phyloP scores from a whole-genome alignment of 2,329 filamentous ascomycete genomes.

The Mycogone perniciosa region DNA sequence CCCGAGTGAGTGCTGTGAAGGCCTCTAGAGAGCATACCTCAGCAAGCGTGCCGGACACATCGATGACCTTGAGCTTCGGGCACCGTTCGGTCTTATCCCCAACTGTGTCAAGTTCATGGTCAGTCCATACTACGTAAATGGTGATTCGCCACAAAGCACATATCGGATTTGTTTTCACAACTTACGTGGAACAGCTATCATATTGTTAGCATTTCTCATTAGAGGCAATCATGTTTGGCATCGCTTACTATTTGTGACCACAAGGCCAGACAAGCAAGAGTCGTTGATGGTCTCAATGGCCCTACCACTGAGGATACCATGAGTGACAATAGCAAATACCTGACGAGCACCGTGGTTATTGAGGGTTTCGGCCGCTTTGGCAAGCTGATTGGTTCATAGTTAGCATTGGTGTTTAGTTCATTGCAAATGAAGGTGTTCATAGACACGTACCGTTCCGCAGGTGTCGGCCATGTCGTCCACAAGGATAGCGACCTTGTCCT shows the following conservation, averaged over 20 bases:
- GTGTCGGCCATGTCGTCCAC: conserved; percentile 99
- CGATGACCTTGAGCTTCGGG: conserved; percentile 79
- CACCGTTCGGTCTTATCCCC: conserved; percentile 74
- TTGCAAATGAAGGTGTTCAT: background rate
- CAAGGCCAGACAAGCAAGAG: conserved; percentile 68
- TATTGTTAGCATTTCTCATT: conserved; percentile 18
- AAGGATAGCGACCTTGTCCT: conserved; percentile 86
- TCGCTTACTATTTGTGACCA: conserved; percentile 72
- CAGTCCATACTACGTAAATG: background rate
- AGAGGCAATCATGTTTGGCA: background rate
- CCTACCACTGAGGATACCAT: conserved; percentile 83
- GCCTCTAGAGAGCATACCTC: conserved; percentile 34
- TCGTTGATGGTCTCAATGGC: conserved; percentile 82
- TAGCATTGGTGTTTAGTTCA: background rate
- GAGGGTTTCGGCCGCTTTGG: conserved; percentile 83
- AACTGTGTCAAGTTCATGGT: conserved; percentile 29
- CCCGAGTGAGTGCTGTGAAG: background rate
- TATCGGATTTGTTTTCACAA: background rate
- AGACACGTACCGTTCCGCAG: conserved; percentile 59
- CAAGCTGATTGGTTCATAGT: conserved; percentile 29
- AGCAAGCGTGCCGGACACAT: conserved; percentile 79
- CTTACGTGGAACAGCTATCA: conserved; percentile 30
- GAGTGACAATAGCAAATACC: conserved; percentile 91
- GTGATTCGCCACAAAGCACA: background rate
- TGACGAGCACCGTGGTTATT: conserved; percentile 80